Percentiles rank a stretch among this genome's conserved stretches.
phyloP scores from a whole-genome alignment of 345 rosid genomes.

The Bretschneidera sinensis region DNA sequence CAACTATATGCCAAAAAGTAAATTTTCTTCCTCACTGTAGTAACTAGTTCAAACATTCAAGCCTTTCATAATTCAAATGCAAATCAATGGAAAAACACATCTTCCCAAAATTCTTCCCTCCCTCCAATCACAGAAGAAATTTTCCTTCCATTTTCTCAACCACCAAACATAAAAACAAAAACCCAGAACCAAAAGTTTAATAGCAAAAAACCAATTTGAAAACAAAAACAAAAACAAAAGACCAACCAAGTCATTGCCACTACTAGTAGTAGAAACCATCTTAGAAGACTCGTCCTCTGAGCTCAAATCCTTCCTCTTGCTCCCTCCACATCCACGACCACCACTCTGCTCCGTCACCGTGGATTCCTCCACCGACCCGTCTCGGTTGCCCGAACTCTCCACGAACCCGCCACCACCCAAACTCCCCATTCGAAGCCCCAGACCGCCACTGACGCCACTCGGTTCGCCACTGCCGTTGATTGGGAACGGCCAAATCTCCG shows the following conservation, averaged over 20 bases:
- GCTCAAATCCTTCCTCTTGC: slow-evolving; percentile 68
- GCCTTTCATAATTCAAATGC: too few species aligned
- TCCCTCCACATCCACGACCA: slow-evolving; percentile 42
- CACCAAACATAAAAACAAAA: slow-evolving; percentile 7
- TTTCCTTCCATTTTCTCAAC: too few species aligned
- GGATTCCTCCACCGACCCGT: slow-evolving; percentile 67
- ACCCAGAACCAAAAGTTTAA: too few species aligned
- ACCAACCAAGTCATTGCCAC: slow-evolving; percentile 74
- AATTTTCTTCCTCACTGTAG: too few species aligned
- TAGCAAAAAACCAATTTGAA: too few species aligned
- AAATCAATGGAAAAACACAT: background rate
- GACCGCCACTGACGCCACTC: slow-evolving; percentile 26
- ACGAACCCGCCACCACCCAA: slow-evolving; percentile 22
- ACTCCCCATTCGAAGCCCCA: slow-evolving; percentile 51
- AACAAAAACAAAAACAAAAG: background rate
- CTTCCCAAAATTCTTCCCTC: background rate
- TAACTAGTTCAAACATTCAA: too few species aligned
- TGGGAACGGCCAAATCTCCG: slow-evolving; percentile 89
- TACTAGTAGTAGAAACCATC: slow-evolving; percentile 71
- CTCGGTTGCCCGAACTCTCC: slow-evolving; percentile 44
- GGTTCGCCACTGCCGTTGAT: slow-evolving; percentile 37
- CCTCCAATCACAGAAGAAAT: too few species aligned
- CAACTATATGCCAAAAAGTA: too few species aligned
- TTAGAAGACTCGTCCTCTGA: slow-evolving; percentile 71
- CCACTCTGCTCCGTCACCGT: slow-evolving; percentile 67